Conservation (phyloP, 139 green algal species). For the Chlamydomonas incerta region DNA sequence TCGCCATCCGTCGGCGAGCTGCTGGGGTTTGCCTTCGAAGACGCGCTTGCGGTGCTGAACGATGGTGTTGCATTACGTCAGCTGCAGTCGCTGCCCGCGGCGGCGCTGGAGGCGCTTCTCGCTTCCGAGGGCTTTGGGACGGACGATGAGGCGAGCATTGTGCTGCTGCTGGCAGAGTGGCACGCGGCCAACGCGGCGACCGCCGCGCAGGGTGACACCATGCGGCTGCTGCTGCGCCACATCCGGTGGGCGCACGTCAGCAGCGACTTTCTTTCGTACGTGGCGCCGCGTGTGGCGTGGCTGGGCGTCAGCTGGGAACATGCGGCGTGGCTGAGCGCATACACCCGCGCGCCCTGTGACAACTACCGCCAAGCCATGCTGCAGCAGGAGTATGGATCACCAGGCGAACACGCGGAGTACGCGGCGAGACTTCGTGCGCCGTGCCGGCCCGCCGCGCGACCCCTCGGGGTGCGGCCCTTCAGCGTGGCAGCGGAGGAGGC, state of each 20-base stretch:
- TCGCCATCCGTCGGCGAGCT: neutral
- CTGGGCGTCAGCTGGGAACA: too few species aligned
- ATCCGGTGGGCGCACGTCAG: neutral
- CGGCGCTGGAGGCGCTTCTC: neutral
- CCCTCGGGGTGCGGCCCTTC: too few species aligned
- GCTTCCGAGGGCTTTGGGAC: neutral
- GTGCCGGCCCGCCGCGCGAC: too few species aligned
- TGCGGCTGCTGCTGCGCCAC: neutral
- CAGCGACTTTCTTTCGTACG: neutral
- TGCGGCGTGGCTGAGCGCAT: too few species aligned
- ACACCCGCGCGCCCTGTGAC: too few species aligned
- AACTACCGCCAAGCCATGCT: too few species aligned
- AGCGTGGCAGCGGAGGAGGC: too few species aligned
- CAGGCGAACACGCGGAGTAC: too few species aligned
- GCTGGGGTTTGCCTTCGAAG: neutral
- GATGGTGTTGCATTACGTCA: neutral
- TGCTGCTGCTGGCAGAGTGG: slow-evolving; percentile 14
- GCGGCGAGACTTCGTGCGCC: too few species aligned
- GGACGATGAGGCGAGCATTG: slow-evolving; percentile 6
- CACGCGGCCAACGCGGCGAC: neutral
- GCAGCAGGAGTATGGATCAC: too few species aligned
- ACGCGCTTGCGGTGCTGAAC: slow-evolving; percentile 10
- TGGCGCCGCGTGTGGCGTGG: neutral
- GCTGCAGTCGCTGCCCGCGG: neutral
- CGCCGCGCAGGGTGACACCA: neutral